phyloP scores from a whole-genome alignment of 805 yeast genomes.

The Candida morakotiae region DNA sequence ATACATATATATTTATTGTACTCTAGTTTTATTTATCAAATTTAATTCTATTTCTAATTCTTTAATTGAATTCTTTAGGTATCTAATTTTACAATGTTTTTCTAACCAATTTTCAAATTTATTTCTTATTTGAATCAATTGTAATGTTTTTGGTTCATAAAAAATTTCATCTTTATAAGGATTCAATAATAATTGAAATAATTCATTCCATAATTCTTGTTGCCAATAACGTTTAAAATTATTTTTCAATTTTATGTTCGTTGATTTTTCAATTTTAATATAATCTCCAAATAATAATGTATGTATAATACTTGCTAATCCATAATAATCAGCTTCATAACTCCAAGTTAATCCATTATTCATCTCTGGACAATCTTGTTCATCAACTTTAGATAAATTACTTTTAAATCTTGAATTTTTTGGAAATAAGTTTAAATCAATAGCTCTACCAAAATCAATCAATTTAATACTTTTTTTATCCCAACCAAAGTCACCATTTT shows the following conservation, averaged over 20 bases:
- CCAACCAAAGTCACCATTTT: conserved; percentile 45
- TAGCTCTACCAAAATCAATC: conserved; percentile 79
- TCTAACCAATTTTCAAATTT: conserved; percentile 42
- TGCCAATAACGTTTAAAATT: conserved; percentile 75
- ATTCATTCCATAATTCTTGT: conserved; percentile 59
- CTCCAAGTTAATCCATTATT: conserved; percentile 60
- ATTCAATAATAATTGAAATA: conserved; percentile 64
- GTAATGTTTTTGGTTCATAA: conserved; percentile 38
- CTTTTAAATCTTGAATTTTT: conserved; percentile 48
- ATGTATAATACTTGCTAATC: conserved; percentile 72
- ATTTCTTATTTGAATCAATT: conserved; percentile 28
- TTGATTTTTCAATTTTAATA: conserved; percentile 41
- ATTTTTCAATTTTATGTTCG: conserved; percentile 33
- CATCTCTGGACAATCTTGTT: conserved; percentile 74
- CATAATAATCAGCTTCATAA: conserved; percentile 79
- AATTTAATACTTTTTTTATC: conserved; percentile 50
- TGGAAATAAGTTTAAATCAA: conserved; percentile 60
- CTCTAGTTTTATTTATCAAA: conserved; percentile 10
- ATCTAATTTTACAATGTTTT: conserved; percentile 13
- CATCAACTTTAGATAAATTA: conserved; percentile 52
- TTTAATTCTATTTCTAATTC: conserved; percentile 30
- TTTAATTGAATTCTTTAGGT: conserved; percentile 27
- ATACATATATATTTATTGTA: background rate
- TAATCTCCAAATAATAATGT: conserved; percentile 66
- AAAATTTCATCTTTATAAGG: conserved; percentile 32